phyloP scores from a whole-genome alignment of 371 early-diverging fungal species.

The Mortierella sp. region DNA sequence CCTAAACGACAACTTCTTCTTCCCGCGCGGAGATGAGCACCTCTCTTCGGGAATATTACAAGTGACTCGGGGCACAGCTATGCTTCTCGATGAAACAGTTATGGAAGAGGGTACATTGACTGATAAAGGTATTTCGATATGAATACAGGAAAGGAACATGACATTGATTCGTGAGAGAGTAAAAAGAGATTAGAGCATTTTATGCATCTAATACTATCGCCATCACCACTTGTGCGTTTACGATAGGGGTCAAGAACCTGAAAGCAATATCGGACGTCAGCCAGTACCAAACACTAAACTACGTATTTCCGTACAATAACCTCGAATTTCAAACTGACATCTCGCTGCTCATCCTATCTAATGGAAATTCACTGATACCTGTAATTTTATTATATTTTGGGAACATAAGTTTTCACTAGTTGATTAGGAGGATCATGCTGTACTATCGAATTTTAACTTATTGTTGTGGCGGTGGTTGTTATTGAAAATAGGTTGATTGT shows the following conservation, averaged over 20 bases:
- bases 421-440: conserved; percentile 8
- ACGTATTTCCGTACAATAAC: conserved; percentile 71
- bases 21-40: conserved; percentile 65
- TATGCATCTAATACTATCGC: not conserved
- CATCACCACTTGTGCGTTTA: not conserved
- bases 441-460: not conserved
- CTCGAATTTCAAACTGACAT: conserved; percentile 74
- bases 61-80: conserved; percentile 64
- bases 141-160: too few species aligned
- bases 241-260: conserved; percentile 70
- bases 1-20: conserved; percentile 63
- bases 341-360: conserved; percentile 64
- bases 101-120: conserved; percentile 72
- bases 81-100: conserved; percentile 73
- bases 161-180: too few species aligned
- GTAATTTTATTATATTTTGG: conserved; percentile 55
- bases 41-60: conserved; percentile 71
- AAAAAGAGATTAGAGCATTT: not conserved
- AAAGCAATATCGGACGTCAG: conserved; percentile 68
- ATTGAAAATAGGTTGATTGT: conserved; percentile 56
- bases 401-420: conserved; percentile 2
- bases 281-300: conserved; percentile 65
- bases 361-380: conserved; percentile 68
- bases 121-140: conserved; percentile 60
- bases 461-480: too few species aligned